phyloP scores from a whole-genome alignment of 2,329 filamentous ascomycete species.

The Westerdykella ornata region DNA sequence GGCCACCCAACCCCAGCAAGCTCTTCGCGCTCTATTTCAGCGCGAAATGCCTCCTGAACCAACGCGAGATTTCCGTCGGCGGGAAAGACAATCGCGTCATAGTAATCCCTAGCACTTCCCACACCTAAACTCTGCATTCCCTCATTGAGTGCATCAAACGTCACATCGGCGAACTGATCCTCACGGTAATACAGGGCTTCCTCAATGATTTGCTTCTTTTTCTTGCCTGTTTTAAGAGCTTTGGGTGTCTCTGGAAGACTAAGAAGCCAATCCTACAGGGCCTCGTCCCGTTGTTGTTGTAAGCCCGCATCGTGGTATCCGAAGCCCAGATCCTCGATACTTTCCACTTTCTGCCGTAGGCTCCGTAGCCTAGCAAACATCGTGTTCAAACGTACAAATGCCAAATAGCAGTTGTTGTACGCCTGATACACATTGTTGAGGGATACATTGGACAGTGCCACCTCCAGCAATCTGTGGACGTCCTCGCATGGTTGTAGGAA shows the following conservation, averaged over 20 bases:
- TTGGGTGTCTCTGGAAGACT: conserved; percentile 1
- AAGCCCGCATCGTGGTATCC: neutral
- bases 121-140: too few relatives aligned
- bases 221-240: neutral
- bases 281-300: neutral
- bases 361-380: neutral
- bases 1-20: too few relatives aligned
- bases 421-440: neutral
- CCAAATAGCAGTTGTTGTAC: neutral
- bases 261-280: conserved; percentile 3
- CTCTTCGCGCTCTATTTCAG: too few relatives aligned
- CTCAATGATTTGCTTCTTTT: neutral
- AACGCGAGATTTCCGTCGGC: too few relatives aligned
- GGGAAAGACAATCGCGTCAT: too few relatives aligned
- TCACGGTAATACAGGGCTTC: too few relatives aligned
- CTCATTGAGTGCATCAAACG: too few relatives aligned
- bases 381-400: neutral
- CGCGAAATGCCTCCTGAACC: too few relatives aligned
- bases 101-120: too few relatives aligned
- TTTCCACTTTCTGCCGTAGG: neutral
- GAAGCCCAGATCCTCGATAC: neutral
- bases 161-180: too few relatives aligned
- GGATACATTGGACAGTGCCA: neutral
- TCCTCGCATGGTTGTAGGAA: too few relatives aligned
- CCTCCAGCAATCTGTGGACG: too few relatives aligned